phyloP scores from a whole-genome alignment of 306 rosid species.

The Myrica gale region DNA sequence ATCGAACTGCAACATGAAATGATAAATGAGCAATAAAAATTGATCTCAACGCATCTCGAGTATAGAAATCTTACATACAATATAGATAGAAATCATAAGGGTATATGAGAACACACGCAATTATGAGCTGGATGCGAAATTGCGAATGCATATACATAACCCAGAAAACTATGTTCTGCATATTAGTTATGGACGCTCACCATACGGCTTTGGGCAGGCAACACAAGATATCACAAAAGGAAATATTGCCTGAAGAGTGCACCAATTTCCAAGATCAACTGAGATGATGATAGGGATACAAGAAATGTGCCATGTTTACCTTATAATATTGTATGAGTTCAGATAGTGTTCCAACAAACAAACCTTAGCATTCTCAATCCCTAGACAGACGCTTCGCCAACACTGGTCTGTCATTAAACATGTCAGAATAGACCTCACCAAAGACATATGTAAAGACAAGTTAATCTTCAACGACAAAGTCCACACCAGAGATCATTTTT shows the following conservation, averaged over 20 bases:
- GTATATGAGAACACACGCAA: background rate
- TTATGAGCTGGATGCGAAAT: background rate
- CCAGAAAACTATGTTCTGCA: background rate
- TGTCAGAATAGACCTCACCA: background rate
- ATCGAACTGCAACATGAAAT: constrained; percentile 65
- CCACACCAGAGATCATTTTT: background rate
- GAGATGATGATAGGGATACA: background rate
- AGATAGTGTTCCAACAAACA: background rate
- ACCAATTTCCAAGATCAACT: background rate
- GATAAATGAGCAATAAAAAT: constrained; percentile 17
- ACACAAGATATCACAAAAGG: background rate
- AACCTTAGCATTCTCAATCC: background rate
- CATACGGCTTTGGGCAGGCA: background rate
- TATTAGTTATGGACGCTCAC: background rate
- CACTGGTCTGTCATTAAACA: background rate
- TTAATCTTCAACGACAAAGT: background rate
- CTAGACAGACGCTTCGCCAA: background rate
- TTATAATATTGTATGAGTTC: background rate
- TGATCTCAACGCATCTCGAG: background rate
- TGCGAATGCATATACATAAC: background rate
- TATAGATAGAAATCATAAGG: background rate
- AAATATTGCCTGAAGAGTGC: background rate
- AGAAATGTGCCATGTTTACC: background rate
- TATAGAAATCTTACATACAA: constrained; percentile 4
- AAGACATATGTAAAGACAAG: background rate